phyloP scores from a whole-genome alignment of 1,284 basidiomycete species.

The Coriolopsis trogii region DNA sequence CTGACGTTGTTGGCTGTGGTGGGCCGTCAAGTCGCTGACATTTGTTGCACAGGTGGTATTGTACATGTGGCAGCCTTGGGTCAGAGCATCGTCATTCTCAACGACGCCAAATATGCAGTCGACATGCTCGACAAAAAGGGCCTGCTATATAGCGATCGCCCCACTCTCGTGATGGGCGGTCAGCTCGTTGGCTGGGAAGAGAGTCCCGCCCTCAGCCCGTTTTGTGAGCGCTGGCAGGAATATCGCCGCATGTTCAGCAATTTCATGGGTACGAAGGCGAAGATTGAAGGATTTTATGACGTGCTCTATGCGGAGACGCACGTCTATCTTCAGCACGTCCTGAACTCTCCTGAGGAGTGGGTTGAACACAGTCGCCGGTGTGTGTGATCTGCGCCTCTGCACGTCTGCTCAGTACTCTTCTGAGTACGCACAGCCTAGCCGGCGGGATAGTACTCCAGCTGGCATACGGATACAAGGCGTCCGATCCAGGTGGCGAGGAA shows the following conservation, averaged over 20 bases:
- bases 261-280: slow-evolving; percentile 29
- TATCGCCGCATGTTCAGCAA: slow-evolving; percentile 46
- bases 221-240: slow-evolving; percentile 61
- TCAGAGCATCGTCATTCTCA: slow-evolving; percentile 60
- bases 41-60: slow-evolving; percentile 52
- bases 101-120: slow-evolving; percentile 50
- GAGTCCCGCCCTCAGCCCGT: slow-evolving; percentile 59
- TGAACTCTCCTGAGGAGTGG: slow-evolving; percentile 22
- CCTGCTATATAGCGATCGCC: slow-evolving; percentile 66
- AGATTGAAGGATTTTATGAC: slow-evolving; percentile 23
- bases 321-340: slow-evolving; percentile 19
- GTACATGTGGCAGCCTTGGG: slow-evolving; percentile 59
- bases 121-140: slow-evolving; percentile 71
- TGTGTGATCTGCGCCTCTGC: not conserved
- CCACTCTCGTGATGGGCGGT: slow-evolving; percentile 38
- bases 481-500: slow-evolving; percentile 29
- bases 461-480: slow-evolving; percentile 36
- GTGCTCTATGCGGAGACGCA: slow-evolving; percentile 25
- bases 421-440: slow-evolving; percentile 24
- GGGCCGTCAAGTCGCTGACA: not conserved
- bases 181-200: slow-evolving; percentile 71
- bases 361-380: slow-evolving; percentile 27
- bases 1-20: not conserved
- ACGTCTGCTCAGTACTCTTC: not conserved
- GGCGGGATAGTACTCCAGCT: slow-evolving; percentile 37